Evolutionary conservation across 345 rosid species (phyloP).

Genomic region (Lenwebbia sp.): DNA sequence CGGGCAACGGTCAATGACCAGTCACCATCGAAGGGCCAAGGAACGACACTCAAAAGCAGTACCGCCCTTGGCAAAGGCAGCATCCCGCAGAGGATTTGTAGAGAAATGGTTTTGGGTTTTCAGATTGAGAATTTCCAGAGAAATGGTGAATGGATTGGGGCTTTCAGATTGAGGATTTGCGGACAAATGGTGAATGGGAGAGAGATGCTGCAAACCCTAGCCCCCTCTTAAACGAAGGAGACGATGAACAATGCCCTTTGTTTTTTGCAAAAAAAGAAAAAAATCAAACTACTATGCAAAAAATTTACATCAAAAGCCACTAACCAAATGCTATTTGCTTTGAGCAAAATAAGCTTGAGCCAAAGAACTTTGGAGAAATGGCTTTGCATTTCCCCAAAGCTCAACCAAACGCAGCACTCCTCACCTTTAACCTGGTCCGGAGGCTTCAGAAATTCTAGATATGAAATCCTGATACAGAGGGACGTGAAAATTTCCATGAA

Average conservation of each 20-base stretch:
- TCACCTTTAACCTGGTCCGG: background rate
- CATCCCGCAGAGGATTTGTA: too few species aligned
- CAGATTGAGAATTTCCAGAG: too few species aligned
- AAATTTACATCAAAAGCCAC: background rate
- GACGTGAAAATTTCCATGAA: background rate
- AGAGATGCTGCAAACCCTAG: background rate
- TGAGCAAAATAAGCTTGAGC: background rate
- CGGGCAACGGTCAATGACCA: too few species aligned
- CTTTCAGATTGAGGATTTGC: background rate
- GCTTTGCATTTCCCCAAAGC: too few species aligned
- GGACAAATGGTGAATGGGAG: background rate
- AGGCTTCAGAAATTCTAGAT: background rate
- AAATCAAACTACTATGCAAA: background rate
- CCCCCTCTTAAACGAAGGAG: background rate
- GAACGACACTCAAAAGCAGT: too few species aligned
- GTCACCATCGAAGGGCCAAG: too few species aligned
- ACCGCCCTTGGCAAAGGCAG: too few species aligned
- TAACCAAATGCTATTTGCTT: background rate
- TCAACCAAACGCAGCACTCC: too few species aligned
- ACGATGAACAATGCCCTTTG: background rate
- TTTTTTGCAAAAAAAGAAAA: background rate
- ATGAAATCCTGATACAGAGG: background rate
- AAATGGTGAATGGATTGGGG: background rate
- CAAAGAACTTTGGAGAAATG: too few species aligned
- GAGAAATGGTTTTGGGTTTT: too few species aligned